These are phyloP conservation scores for Sporisorium exsertum DNA, from an alignment of 1,284 basidiomycete genomes.

Conservation along the genomic window DNA sequence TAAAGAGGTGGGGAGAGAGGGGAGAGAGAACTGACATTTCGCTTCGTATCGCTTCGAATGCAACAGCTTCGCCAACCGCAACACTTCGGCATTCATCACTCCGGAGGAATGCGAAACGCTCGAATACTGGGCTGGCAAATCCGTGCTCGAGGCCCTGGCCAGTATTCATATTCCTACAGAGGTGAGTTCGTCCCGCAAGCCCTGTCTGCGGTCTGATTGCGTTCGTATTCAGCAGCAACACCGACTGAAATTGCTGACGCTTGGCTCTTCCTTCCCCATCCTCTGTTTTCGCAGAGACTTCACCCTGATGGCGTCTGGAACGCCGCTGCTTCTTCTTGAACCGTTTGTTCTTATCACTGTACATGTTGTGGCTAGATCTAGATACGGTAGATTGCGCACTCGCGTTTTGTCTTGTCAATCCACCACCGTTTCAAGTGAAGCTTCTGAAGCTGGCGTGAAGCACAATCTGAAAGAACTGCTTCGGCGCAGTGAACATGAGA, in stretches of 20 bases:
- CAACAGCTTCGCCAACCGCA: slow-evolving; percentile 77
- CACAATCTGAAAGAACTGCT: background rate
- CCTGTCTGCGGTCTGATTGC: no score
- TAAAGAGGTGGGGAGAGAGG: background rate
- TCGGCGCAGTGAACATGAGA: slow-evolving; percentile 13
- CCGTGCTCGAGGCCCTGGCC: slow-evolving; percentile 73
- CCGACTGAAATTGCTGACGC: background rate
- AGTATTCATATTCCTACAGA: slow-evolving; percentile 50
- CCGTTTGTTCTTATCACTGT: background rate
- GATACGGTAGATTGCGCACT: background rate
- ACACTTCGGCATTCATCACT: slow-evolving; percentile 80
- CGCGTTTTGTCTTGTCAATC: background rate
- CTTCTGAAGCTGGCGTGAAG: background rate
- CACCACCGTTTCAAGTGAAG: background rate
- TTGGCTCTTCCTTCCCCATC: background rate
- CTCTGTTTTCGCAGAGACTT: slow-evolving; percentile 19
- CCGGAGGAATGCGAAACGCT: slow-evolving; percentile 76
- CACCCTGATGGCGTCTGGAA: slow-evolving; percentile 53
- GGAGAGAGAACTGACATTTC: background rate
- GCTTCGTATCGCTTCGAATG: no score
- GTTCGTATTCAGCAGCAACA: no score
- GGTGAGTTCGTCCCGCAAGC: slow-evolving; percentile 29
- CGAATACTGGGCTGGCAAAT: slow-evolving; percentile 77
- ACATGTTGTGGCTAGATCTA: background rate
- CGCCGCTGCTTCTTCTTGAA: slow-evolving; percentile 1